Base-by-base conservation (phyloP, 177 flowering plant genomes). In the Tripterygium wilfordii region DNA sequence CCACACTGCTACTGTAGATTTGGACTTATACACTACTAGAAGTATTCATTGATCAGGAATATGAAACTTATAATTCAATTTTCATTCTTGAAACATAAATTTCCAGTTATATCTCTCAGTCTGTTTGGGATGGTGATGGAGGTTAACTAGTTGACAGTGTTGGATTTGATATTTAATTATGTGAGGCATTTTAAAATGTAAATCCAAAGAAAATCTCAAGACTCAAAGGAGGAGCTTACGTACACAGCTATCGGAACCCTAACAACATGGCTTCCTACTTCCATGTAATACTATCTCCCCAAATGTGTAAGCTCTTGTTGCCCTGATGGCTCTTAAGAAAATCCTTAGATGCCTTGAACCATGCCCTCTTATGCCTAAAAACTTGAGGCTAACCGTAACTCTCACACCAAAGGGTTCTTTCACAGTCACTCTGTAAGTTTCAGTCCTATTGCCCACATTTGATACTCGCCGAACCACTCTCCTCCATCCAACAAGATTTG, bases 281-380 rank as follows among this genome's bases (percentile, higher is more conserved):
- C 84, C 83, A 20, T 54, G 51, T 26, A 79, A 49, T 27, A 68
- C 19, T 65, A 76, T 42, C 59, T 76, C 77, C n/a, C 77, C 85
- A 48, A 76, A 76, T 13, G 66, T 68, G 48, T 73, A 73, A 20
- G 58, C 55, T 49, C 60, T 71, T 3, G 69, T 70, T 9, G 72
- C 62, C 53, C 67, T 66, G 23, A 39, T 71, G 17, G 79, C 79
- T 33, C 58, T 42, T 3, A 76, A 25, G 16, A 28, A 1, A 23
- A 79, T 37, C 19, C 19, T 61, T 8, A 76, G 36, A 19, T 40
- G 41, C 57, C 56, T 69, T 10, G 79, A 57, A 25, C 54, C 56
- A 47, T 60, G 66, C 1, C 40, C 49, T 6, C 49, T 46, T 15
- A 76, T 61, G 58, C 8, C 30, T 33, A 45, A 79, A 68, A 12